Evolutionary conservation across 148 eudicot genomes (phyloP), one percentile per base, ranked within the genome.

Genomic region (Amaranthus hypochondriacus): DNA sequence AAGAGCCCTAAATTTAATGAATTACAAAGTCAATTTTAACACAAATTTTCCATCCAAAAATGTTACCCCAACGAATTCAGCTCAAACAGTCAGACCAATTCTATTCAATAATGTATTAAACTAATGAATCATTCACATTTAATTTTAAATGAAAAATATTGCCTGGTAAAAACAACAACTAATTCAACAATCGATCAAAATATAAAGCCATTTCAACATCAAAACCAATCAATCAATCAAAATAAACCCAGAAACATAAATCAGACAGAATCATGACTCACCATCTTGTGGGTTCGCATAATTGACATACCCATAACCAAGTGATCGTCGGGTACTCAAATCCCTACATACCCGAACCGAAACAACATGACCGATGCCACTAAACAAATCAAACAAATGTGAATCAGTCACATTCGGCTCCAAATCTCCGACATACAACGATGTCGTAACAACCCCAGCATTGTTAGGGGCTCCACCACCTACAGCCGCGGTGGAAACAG

Each of bases 241-340:
- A 65, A 56, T 0, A 64, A 48, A 54, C 13, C 8, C 47, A 21
- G 21, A 52, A n/a, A 49, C 6, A n/a, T 14, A 28, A 57, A 50
- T 28, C 0, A 46, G 15, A 56, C 4, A 2, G 5, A 71, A 10
- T 63, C 9, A 47, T 10, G 15, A 73, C 89, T 68, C 47, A 88
- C 97, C 97, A 81, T 85, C 87, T 48, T 80, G 89, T 0, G 87
- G 90, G 74, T 53, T 77, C 8, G 57, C 79, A 69, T 61, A 92
- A 70, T 88, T 92, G 75, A 92, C 96, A 71, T 90, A 92, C 4
- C 92, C 96, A 70, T 90, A 92, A 5, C 91, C 90, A 56, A 92
- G 96, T 7, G 93, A 88, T 2, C 86, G 80, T 2, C 79, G 79
- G 11, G 87, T 86, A 56, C 80, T 48, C 47, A 75, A 51, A 74